Evolutionary conservation across 2,329 filamentous ascomycete genomes (phyloP).

Genomic region (Xylaria sp.): DNA sequence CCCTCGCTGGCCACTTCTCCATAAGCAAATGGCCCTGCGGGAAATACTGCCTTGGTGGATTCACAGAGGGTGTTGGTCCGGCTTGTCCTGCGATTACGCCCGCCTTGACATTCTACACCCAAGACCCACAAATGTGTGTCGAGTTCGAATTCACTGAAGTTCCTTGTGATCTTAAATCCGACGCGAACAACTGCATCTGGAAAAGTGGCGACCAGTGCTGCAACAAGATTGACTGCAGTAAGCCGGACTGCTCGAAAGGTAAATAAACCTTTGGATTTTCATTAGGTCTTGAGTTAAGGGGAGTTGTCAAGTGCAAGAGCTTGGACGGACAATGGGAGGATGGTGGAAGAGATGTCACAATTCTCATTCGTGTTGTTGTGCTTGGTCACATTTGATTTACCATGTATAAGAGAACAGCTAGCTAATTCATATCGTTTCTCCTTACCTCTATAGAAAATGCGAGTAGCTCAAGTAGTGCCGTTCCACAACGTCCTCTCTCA

Average conservation of each 20-base stretch:
- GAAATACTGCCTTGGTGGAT: constrained; percentile 25
- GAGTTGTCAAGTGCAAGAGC: not conserved
- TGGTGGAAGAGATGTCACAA: not conserved
- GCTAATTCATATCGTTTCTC: constrained; percentile 13
- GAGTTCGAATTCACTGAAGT: constrained; percentile 23
- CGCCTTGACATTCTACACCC: constrained; percentile 20
- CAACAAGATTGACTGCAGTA: constrained; percentile 16
- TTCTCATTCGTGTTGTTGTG: not conserved
- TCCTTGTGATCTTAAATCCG: constrained; percentile 18
- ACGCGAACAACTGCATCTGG: constrained; percentile 25
- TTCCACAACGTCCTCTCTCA: not conserved
- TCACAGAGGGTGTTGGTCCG: constrained; percentile 16
- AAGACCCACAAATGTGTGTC: constrained; percentile 23
- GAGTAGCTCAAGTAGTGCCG: not conserved
- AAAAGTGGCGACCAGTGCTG: constrained; percentile 20
- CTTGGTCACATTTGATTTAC: not conserved
- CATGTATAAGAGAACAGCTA: constrained; percentile 12
- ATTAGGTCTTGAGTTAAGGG: not conserved
- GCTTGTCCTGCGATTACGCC: constrained; percentile 18
- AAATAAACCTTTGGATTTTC: constrained; percentile 19
- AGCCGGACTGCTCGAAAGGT: constrained; percentile 11
- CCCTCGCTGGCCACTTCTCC: constrained; percentile 20
- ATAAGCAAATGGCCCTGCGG: constrained; percentile 26
- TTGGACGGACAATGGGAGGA: not conserved
- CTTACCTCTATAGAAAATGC: constrained; percentile 5